Base-by-base conservation (phyloP, 352 stramenopile species). In the Phytophthora litchii region DNA sequence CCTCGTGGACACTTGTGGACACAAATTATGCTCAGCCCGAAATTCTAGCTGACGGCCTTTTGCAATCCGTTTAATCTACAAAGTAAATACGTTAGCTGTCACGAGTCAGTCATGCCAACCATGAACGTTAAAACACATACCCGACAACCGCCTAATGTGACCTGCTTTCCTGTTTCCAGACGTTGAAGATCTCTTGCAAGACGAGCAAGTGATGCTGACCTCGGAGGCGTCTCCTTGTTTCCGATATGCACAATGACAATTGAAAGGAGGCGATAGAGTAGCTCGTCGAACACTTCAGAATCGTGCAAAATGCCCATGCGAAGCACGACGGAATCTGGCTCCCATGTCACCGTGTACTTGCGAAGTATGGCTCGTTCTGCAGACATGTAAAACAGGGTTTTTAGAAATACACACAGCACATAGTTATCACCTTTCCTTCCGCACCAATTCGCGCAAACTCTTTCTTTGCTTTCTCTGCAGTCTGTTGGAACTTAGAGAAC, bases 61-160 rank as follows among this genome's bases (percentile, higher is more conserved):
- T 14, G 54, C 36, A 3, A 59, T 55, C 23, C 36, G 37, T 52
- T 75, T 80, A 29, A 83, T 67, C 47, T 78, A 34, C 13, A 6
- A 46, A 25, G 10, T 23, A n/a, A n/a, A n/a, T n/a, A n/a, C n/a
- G n/a, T n/a, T n/a, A n/a, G n/a, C n/a, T n/a, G n/a, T 17, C n/a
- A 21, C 16, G 34, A n/a, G 17, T 34, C 31, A 8, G 13, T 35
- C 20, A 4, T 5, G 9, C 36, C 37, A n/a, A 19, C 13, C 4
- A 6, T 13, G 21, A 25, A 11, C 14, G 7, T 34, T 13, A n/a
- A 11, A 35, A 54, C 42, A 75, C 77, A 16, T 71, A 92, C 83
- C 43, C 72, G 67, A 65, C 83, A 92, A 8, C 81, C 81, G 16
- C 79, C 72, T 17, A 92, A 61, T 0, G 84, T 94, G 32, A 91